These are phyloP conservation scores for Phialophora verrucosa DNA, from an alignment of 2,329 filamentous ascomycete species.

Conservation along the genomic window DNA sequence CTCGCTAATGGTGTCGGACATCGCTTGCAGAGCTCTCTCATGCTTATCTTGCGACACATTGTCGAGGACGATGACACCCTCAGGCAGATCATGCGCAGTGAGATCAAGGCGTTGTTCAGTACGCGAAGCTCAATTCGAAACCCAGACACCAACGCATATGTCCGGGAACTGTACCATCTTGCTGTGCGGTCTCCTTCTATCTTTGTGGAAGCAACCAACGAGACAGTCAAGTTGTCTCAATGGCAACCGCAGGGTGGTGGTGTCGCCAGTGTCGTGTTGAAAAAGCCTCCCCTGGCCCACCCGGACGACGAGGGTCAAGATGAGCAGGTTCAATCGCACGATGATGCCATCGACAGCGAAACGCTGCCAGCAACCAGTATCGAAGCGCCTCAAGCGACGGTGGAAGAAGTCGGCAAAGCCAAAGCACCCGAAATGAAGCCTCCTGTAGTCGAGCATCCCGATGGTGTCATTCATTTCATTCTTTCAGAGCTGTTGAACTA, in stretches of 20 bases:
- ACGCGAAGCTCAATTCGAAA: slow-evolving; percentile 58
- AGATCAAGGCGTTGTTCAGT: slow-evolving; percentile 81
- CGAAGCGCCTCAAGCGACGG: slow-evolving; percentile 34
- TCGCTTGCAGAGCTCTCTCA: slow-evolving; percentile 71
- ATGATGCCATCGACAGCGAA: slow-evolving; percentile 7
- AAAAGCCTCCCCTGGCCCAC: slow-evolving; percentile 53
- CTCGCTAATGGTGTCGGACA: slow-evolving; percentile 78
- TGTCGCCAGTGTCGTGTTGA: slow-evolving; percentile 27
- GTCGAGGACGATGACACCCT: slow-evolving; percentile 92
- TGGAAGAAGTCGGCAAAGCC: slow-evolving; percentile 41
- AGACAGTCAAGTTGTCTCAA: slow-evolving; percentile 71
- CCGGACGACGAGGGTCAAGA: slow-evolving; percentile 44
- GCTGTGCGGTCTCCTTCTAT: slow-evolving; percentile 80
- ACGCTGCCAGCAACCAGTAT: slow-evolving; percentile 36
- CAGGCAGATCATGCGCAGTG: slow-evolving; percentile 87
- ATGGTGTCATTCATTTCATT: slow-evolving; percentile 93
- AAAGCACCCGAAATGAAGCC: slow-evolving; percentile 76
- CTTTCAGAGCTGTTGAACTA: slow-evolving; percentile 91
- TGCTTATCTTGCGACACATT: slow-evolving; percentile 88
- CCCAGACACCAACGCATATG: slow-evolving; percentile 73
- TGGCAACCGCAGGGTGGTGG: slow-evolving; percentile 32
- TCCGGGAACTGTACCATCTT: slow-evolving; percentile 77
- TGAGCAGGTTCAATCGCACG: slow-evolving; percentile 29
- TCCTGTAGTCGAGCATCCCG: slow-evolving; percentile 86
- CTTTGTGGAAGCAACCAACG: slow-evolving; percentile 86